These are phyloP conservation scores for Penicillium pancosmium DNA, from an alignment of 495 filamentous ascomycete species.

Conservation along the genomic window DNA sequence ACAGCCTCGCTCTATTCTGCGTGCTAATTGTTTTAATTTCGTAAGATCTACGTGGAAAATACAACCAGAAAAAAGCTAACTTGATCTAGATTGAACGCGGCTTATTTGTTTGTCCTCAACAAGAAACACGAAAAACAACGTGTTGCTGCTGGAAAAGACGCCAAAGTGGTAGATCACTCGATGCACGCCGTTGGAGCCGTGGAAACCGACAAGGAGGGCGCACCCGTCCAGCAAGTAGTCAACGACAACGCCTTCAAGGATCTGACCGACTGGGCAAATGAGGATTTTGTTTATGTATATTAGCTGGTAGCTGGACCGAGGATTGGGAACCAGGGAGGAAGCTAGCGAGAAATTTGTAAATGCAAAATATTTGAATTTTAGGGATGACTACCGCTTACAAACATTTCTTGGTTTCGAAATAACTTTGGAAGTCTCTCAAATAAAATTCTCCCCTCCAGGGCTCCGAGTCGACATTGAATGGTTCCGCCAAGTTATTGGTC, in stretches of 20 bases:
- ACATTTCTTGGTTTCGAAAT: not conserved
- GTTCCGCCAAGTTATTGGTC: not conserved
- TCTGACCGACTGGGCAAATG: conserved; percentile 56
- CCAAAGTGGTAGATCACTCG: conserved; percentile 40
- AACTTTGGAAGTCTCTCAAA: not conserved
- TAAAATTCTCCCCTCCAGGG: not conserved
- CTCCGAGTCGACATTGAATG: not conserved
- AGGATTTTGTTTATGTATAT: conserved; percentile 63
- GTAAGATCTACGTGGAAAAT: conserved; percentile 24
- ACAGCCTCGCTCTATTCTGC: conserved; percentile 56
- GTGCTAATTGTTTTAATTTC: conserved; percentile 50
- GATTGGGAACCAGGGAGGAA: not conserved
- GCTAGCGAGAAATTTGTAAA: not conserved
- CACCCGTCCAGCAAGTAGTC: conserved; percentile 42
- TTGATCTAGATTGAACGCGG: conserved; percentile 32
- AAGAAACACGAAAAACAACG: conserved; percentile 51
- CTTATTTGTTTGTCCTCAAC: conserved; percentile 54
- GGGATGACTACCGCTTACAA: not conserved
- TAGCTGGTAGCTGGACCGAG: conserved; percentile 20
- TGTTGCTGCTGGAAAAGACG: conserved; percentile 53
- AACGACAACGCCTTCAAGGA: conserved; percentile 58
- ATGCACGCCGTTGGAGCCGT: conserved; percentile 45
- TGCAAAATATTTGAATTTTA: not conserved
- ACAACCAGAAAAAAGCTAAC: not conserved
- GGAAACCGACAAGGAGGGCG: conserved; percentile 41